Base-by-base conservation (phyloP, 2,329 filamentous ascomycete species). In the Scytalidium sp. region DNA sequence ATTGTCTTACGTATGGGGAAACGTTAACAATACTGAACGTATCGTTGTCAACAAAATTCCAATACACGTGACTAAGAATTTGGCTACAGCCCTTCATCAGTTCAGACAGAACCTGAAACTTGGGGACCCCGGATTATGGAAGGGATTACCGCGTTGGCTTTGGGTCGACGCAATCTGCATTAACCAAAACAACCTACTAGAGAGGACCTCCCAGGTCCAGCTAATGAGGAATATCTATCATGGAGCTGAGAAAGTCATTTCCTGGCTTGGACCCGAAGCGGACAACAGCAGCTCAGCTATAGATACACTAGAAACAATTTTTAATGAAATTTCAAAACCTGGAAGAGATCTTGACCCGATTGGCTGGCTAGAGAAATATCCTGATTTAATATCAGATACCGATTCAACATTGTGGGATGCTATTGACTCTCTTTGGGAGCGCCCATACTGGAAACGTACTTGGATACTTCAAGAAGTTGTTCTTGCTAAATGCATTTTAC, bases 91-190 rank as follows among this genome's bases (percentile, higher is more conserved):
- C 17, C 13, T 41, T 2, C 36, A 19, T n/a, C n/a, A n/a, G n/a
- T n/a, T n/a, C n/a, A n/a, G n/a, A n/a, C n/a, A n/a, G n/a, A n/a
- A n/a, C n/a, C n/a, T n/a, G n/a, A n/a, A n/a, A n/a, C n/a, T n/a
- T n/a, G n/a, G n/a, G n/a, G n/a, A n/a, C n/a, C n/a, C n/a, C n/a
- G n/a, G n/a, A n/a, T n/a, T n/a, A n/a, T n/a, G n/a, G n/a, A n/a
- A n/a, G n/a, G n/a, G n/a, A n/a, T n/a, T n/a, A n/a, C n/a, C n/a
- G n/a, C n/a, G n/a, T n/a, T n/a, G n/a, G 20, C 10, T 58, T 1
- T 58, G 54, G 56, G 43, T 53, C 2, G 54, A 56, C 47, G 56
- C 53, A 3, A 22, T 57, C 7, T 56, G 53, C 32, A 57, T 57
- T n/a, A 53, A 57, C 22, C 55, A 57, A 41, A 22, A 19, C 1